phyloP scores from a whole-genome alignment of 1,139 yeast species.

The Lodderomyces oxycetoniae region DNA sequence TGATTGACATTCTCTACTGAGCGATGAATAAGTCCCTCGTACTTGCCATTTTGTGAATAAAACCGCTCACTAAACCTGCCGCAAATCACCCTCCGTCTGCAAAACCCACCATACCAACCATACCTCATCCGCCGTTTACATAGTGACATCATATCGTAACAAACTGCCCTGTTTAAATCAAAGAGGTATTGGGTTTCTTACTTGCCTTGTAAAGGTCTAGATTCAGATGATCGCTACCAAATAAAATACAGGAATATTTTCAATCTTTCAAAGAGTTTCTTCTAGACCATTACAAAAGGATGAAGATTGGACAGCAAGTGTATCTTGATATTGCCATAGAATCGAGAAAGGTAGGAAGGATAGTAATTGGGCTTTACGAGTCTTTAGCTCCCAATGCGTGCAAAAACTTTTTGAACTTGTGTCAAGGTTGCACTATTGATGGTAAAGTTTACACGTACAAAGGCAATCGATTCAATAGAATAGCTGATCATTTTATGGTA shows the following conservation, averaged over 20 bases:
- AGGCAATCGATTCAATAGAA: slow-evolving; percentile 56
- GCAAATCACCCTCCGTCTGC: too few relatives aligned
- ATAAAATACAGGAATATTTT: not conserved
- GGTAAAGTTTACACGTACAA: slow-evolving; percentile 28
- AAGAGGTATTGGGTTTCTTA: not conserved
- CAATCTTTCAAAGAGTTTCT: too few relatives aligned
- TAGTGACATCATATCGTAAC: too few relatives aligned
- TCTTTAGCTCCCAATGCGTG: slow-evolving; percentile 57
- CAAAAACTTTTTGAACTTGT: slow-evolving; percentile 47
- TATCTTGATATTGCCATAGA: slow-evolving; percentile 58
- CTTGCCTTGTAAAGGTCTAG: too few relatives aligned
- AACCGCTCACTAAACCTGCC: not conserved
- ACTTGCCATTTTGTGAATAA: slow-evolving; percentile 2
- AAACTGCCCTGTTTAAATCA: too few relatives aligned
- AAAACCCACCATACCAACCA: too few relatives aligned
- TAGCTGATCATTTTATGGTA: slow-evolving; percentile 72
- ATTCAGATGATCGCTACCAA: too few relatives aligned
- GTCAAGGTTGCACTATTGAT: slow-evolving; percentile 30
- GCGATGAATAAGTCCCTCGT: slow-evolving; percentile 20
- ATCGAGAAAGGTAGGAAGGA: slow-evolving; percentile 48
- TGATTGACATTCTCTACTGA: slow-evolving; percentile 43
- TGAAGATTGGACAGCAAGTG: slow-evolving; percentile 39
- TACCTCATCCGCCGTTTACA: too few relatives aligned
- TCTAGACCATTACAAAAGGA: too few relatives aligned
- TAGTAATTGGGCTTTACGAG: slow-evolving; percentile 56